Evolutionary conservation across 257 asterid species (phyloP), one percentile per base, ranked within the genome.

Genomic region (Craterostigma plantagineum): DNA sequence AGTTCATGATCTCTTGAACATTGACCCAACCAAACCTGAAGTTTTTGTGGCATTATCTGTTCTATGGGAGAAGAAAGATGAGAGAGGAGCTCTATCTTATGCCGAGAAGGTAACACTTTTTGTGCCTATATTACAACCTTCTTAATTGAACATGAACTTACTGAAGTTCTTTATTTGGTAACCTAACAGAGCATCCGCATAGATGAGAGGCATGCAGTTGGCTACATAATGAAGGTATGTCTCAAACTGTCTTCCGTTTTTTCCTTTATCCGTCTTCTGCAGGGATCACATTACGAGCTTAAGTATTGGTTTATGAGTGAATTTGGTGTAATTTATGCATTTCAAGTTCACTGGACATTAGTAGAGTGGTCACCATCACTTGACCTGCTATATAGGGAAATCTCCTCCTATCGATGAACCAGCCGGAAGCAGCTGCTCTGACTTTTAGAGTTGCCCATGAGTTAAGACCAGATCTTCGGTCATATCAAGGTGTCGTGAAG

Each of bases 381-480:
- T 51, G 42, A 45, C 55, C 15, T 45, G 43, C n/a, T 49, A 49
- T 75, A 40, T 46, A 87, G 98, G 98, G 98, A 48, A 90, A 90
- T 55, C 71, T 90, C 59, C 71, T 66, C 48, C 65, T 83, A 73
- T 74, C 81, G 43, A 67, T 76, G 91, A 83, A 70, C 70, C 86
- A 82, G 54, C 93, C 86, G 38, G 98, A 90, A 61, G 70, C 84
- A 58, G 98, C 94, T 55, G 86, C 72, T 27, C 40, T 67, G 49
- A 81, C 98, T 55, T 90, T 63, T 52, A 68, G 91, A 55, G 79
- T 70, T 53, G 95, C 98, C 56, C 95, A 90, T 67, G 94, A 90
- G 50, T 38, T 90, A 54, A 72, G 95, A 66, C 79, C 98, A n/a
- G 98, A 90, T 72, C 79, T 90, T 54, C 95, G 98, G 51, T 79